phyloP scores from a whole-genome alignment of 2,329 filamentous ascomycete species.

The Epichloe typhina region DNA sequence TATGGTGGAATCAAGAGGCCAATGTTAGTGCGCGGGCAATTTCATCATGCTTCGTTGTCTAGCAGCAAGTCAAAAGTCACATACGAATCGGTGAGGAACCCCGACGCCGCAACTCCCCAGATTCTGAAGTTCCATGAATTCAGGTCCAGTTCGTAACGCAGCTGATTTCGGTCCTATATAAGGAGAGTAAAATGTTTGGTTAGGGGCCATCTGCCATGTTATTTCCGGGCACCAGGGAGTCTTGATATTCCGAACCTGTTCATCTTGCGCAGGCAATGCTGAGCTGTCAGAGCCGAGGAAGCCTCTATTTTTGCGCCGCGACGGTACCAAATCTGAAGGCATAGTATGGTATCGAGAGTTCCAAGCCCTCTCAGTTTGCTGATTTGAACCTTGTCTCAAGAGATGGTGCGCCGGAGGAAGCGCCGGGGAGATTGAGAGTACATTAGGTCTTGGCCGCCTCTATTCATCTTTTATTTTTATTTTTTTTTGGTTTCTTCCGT shows the following conservation, averaged over 20 bases:
- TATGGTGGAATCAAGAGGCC: slow-evolving; percentile 9
- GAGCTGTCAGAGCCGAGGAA: slow-evolving; percentile 38
- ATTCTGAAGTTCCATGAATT: slow-evolving; percentile 42
- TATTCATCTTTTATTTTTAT: background rate
- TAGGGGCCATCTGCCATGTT: slow-evolving; percentile 1
- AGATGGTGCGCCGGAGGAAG: background rate
- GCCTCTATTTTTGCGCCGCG: slow-evolving; percentile 30
- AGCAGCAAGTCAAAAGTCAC: slow-evolving; percentile 10
- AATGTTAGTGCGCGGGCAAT: background rate
- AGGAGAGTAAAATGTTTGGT: background rate
- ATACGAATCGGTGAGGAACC: slow-evolving; percentile 40
- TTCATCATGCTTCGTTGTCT: background rate
- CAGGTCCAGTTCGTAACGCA: slow-evolving; percentile 39
- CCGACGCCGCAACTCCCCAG: slow-evolving; percentile 41
- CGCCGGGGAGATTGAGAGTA: background rate
- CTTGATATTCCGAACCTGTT: slow-evolving; percentile 24
- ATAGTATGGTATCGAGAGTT: slow-evolving; percentile 10
- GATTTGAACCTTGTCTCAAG: background rate
- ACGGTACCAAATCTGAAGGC: slow-evolving; percentile 16
- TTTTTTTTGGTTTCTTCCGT: no score
- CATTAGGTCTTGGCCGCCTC: background rate
- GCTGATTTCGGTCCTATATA: slow-evolving; percentile 33
- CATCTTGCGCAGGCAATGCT: slow-evolving; percentile 34
- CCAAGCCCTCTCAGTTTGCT: background rate
- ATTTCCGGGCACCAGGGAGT: background rate